Base-by-base conservation (phyloP, 2,329 filamentous ascomycete genomes). In the Apiospora hydei region DNA sequence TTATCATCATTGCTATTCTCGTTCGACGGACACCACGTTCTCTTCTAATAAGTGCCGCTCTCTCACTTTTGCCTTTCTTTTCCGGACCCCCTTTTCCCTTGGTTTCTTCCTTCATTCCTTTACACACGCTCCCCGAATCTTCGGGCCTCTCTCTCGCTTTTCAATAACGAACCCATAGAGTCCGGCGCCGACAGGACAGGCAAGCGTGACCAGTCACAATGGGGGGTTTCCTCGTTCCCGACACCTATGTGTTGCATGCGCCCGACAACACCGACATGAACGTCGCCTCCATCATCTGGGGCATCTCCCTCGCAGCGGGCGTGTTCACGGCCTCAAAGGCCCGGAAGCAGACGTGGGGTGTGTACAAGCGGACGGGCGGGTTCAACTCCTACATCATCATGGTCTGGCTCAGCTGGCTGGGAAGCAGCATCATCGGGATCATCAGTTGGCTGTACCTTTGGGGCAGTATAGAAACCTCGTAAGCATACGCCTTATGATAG, bases 371-470 rank as follows among this genome's bases (percentile, higher is more conserved):
- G 21, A 79, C 76, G 71, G 73, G 78, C 26, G 69, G 75, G 1
- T 73, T 77, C 51, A 79, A 76, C n/a, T 72, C 75, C 34, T 83
- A 83, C 67, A 74, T 82, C 11, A 74, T 77, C 71, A 80, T 81
- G 81, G 77, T 83, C 61, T 83, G 81, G 81, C 41, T 76, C 16
- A 80, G 82, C 70, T 75, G 79, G 67, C 5, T 75, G 4, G 76
- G 77, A 2, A 80, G 77, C 71, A 34, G 78, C 1, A 57, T 73
- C 8, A 80, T 80, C 67, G 74, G 76, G 13, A 70, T 81, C 7
- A 67, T 79, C 2, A 76, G 73, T 38, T 83, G 78, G 78, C 75
- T 81, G 13, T 77, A 68, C 30, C 66, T 68, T 13, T 68, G 66
- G 66, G 66, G 66, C 24, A 68, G 30, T 11, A 68, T 68, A n/a